Base-by-base conservation (phyloP, 371 early-diverging fungal genomes). In the Circinella umbellata region DNA sequence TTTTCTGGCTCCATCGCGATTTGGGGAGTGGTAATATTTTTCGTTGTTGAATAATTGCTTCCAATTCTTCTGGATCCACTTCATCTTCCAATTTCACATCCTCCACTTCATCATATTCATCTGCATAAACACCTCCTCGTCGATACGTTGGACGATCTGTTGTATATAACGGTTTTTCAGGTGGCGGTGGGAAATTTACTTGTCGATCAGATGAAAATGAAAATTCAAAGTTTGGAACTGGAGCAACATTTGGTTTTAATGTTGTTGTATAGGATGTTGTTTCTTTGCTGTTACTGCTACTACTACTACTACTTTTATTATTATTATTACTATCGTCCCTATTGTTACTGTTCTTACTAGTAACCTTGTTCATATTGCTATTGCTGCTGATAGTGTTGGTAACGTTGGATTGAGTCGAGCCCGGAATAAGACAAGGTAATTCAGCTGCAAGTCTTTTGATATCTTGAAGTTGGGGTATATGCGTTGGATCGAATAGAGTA, bases 21-120 rank as follows among this genome's bases (percentile, higher is more conserved):
- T 59, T 70, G 13, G 71, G 71, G 10, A 70, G 47, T 35, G 71
- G 71, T 20, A 70, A 60, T 10, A 70, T 70, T n/a, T 70, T 70
- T 66, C 71, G 66, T 39, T 70, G 71, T 46, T 66, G 71, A 36
- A 70, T 20, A n/a, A 51, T 51, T 4, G 51, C 51, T 51, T 51
- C 51, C 4, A 51, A 51, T 51, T 51, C 51, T 8, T 13, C n/a
- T 15, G 51, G 51, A 51, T 51, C 51, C 8, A 51, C n/a, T 13
- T 17, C 5, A 5, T 14, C 51, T 51, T 51, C 17, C 17, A 13
- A 14, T 51, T n/a, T 51, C 4, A 15, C 5, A 51, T 51, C 51
- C 17, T 51, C 51, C n/a, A 17, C 17, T 14, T 51, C 51, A 5
- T 51, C 51, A n/a, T 51, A 51, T 15, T 51, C 51, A 51, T 51